Base-by-base conservation (phyloP, 2,329 filamentous ascomycete species). In the Fusarium goolgardi region DNA sequence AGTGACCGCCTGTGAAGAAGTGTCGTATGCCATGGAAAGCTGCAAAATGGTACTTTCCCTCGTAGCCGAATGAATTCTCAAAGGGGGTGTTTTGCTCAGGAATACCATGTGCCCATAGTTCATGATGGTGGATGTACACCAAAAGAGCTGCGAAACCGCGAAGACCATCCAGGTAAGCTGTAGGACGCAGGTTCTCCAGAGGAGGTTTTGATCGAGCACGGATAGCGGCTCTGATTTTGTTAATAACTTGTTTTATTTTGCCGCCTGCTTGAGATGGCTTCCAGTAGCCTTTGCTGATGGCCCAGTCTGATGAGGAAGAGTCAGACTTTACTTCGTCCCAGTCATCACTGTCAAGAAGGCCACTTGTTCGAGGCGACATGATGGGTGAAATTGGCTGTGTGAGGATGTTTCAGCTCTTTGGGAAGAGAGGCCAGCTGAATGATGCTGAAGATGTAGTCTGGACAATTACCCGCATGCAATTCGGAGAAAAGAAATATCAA, bases 61-160 rank as follows among this genome's bases (percentile, higher is more conserved):
- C 72, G 70, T 84, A 83, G 37, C 85, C 82, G 64, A 81, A 90
- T 10, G 81, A 81, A 44, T 83, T 83, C 69, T 88, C 85, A n/a
- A 88, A 78, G 2, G 80, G 76, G 11, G 68, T 51, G 40, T 80
- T 79, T 39, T 78, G 76, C 1, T 73, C 71, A 2, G 64, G 74
- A 29, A 75, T 76, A 58, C 74, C 79, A 75, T 88, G 88, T 44
- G 81, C 82, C 86, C 86, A 89, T 7, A 87, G 75, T 67, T 85
- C 77, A 73, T 90, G 83, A 75, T 90, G 87, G 54, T 89, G 86
- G 68, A 84, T 81, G 75, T 90, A 91, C 16, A 91, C 89, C 29
- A 91, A 74, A 31, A 91, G 81, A 4, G 89, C 88, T 6, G 89
- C 88, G 64, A 91, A 90, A 5, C 90, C 89, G 72, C 90, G 80